Evolutionary conservation across 129 eudicot genomes (phyloP), one percentile per base, ranked within the genome.

Genomic region (carrot (Daucus carota)): DNA sequence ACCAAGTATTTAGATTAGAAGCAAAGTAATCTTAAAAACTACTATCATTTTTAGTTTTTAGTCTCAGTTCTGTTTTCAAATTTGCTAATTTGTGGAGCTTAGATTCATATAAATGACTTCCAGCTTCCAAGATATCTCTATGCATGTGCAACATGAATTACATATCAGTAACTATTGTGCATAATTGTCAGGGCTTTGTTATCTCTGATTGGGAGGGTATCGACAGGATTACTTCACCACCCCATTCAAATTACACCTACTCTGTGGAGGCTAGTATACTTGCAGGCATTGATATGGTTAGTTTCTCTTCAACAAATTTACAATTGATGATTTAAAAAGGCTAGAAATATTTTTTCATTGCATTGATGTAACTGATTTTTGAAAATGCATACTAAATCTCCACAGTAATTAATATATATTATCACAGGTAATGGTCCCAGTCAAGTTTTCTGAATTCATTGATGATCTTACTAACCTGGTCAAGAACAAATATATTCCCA

Each of bases 121-220:
- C n/a, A 1, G 3, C 29, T 57, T 24, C 0, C 65, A n/a, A 15
- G 24, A 57, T n/a, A 57, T 24, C 16, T 57, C 29, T 57, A n/a
- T 57, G 32, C 31, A n/a, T 57, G 15, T 54, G 62, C 62, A n/a
- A 54, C 62, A 22, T 7, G 65, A 57, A n/a, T 57, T 57, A 57
- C 29, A 63, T 63, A 63, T 63, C 36, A 26, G 38, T 63, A 63
- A 63, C 70, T 29, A 15, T 63, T 14, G 22, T 31, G 38, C 20
- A 29, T 29, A 63, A 29, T 63, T 63, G 8, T 29, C 38, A 92
- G 97, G 97, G 97, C 59, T 92, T 92, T 78, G 96, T 92, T 24
- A 90, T 92, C 78, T 87, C 97, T 78, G 97, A 92, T 82, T 92
- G 96, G 96, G 87, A 90, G 78, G 97, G 97, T 52, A 84, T 92